Conservation (phyloP, 2,329 filamentous ascomycete genomes). For the Clarireedia paspali region DNA sequence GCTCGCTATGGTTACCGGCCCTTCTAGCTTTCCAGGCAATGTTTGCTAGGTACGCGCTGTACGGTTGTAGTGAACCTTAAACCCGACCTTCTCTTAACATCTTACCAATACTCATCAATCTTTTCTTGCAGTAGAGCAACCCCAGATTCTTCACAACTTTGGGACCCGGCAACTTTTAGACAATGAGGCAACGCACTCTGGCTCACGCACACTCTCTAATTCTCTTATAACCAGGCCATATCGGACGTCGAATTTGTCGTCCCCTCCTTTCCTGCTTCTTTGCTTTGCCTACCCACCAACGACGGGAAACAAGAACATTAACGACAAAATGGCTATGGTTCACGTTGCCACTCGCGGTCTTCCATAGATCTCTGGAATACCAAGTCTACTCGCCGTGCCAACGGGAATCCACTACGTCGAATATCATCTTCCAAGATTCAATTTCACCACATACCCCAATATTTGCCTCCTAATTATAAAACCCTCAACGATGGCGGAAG, state of each 20-base stretch:
- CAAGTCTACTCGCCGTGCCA: neutral
- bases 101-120: neutral
- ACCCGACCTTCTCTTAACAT: neutral
- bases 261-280: neutral
- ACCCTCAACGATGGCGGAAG: constrained; percentile 11
- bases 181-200: neutral
- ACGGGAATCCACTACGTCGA: neutral
- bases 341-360: neutral
- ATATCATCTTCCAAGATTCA: neutral
- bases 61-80: no score
- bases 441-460: no score
- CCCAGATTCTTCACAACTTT: neutral
- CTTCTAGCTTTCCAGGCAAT: no score
- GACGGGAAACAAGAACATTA: neutral
- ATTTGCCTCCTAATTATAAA: neutral
- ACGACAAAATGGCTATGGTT: neutral
- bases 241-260: neutral
- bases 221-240: neutral
- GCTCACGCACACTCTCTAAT: neutral
- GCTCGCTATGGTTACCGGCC: no score
- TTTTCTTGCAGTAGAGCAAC: neutral
- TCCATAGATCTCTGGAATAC: neutral
- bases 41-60: no score
- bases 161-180: neutral
- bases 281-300: neutral